Evolutionary conservation across 164 flowering plant genomes (phyloP).

Genomic region (Chimonanthus praecox): DNA sequence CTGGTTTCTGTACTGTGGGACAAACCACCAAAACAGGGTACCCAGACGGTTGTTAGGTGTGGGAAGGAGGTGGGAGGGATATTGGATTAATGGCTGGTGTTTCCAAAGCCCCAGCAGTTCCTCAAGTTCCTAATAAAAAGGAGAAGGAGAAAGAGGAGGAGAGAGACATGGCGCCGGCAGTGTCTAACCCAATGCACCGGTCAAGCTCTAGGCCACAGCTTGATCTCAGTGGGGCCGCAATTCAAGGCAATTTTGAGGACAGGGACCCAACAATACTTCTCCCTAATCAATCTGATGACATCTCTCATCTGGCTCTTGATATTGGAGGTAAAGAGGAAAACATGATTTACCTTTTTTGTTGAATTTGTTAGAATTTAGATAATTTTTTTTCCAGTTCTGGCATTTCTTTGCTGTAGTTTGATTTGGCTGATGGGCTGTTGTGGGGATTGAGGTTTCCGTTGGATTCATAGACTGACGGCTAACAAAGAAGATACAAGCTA

Average conservation of each 20-base stretch:
- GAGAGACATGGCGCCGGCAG: conserved; percentile 38
- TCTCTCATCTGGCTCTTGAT: conserved; percentile 90
- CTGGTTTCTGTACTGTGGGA: no score
- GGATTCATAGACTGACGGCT: no score
- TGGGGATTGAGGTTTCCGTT: no score
- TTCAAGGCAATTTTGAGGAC: conserved; percentile 89
- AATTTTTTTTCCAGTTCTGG: background rate
- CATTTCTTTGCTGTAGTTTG: background rate
- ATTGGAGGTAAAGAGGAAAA: conserved; percentile 14
- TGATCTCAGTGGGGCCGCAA: conserved; percentile 87
- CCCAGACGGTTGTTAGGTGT: conserved; percentile 10
- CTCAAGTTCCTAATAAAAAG: background rate
- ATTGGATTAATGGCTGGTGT: conserved; percentile 18
- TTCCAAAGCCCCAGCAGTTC: background rate
- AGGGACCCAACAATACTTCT: conserved; percentile 80
- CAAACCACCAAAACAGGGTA: no score
- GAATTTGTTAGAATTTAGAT: background rate
- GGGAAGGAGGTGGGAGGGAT: conserved; percentile 9
- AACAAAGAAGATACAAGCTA: no score
- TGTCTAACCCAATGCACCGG: conserved; percentile 53
- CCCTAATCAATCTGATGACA: conserved; percentile 97
- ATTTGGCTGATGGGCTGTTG: background rate
- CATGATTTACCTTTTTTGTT: background rate
- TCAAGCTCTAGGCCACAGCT: conserved; percentile 88
- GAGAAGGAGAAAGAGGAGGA: conserved; percentile 19